Base-by-base conservation (phyloP, 2,329 filamentous ascomycete species). In the Microdochium bolleyi region DNA sequence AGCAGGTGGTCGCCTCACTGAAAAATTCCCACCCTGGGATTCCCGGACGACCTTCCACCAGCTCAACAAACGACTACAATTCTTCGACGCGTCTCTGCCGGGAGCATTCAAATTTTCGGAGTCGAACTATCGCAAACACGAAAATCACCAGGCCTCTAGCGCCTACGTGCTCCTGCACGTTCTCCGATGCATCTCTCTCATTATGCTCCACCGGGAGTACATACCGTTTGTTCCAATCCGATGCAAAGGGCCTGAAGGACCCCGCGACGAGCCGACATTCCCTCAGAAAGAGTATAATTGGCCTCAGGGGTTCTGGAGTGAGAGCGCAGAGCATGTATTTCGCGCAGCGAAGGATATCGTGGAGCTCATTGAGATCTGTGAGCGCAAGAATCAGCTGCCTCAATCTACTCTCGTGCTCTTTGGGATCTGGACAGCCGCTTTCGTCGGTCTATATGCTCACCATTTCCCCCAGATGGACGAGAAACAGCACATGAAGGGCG, bases 381-480 rank as follows among this genome's bases (percentile, higher is more conserved):
- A 82, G 53, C 71, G 80, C 52, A 77, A 75, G 64, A 76, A 80
- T 52, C 80, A 79, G 52, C 69, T 88, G 2, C 81, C 84, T 1
- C 80, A 88, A 64, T 89, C 86, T 1, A 83, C 85, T 0, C 76
- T 88, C 32, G 77, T 85, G 3, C 76, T 82, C 3, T 89, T 87
- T 61, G 79, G 84, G 2, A 74, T 86, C 38, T 89, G 84, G 73
- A 80, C 79, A 11, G 83, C 85, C 1, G 79, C 80, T 0, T 85
- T 87, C 59, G 75, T 82, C 16, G 82, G 83, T 32, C 73, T 87
- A 2, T 89, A 89, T 62, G 81, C 80, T 11, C 73, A 76, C 48
- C 80, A 84, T 60, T 89, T 89, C 53, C 83, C 83, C 0, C 77
- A 80, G 53, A 88, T 89, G 82, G 86, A 89, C 58, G 72, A 71